Conservation (phyloP, 768 basidiomycete genomes). For the Termitomyces sp. region DNA sequence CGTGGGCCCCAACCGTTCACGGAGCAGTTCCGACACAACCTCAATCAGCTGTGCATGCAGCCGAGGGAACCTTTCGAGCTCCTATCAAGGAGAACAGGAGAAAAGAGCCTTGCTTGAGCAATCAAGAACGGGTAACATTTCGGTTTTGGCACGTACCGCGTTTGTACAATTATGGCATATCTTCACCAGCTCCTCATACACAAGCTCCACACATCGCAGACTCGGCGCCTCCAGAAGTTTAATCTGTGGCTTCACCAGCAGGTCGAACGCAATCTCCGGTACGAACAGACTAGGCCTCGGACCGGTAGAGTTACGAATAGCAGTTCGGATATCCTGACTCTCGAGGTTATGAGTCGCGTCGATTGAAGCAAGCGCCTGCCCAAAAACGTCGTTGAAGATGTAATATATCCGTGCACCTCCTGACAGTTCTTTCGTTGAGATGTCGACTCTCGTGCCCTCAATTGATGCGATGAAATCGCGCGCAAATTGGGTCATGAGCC, state of each 20-base stretch:
- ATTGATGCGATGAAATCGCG: slow-evolving; percentile 96
- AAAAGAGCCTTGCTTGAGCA: neutral
- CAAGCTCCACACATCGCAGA: slow-evolving; percentile 92
- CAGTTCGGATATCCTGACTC: slow-evolving; percentile 93
- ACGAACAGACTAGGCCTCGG: slow-evolving; percentile 95
- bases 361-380: slow-evolving; percentile 82
- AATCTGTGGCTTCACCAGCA: slow-evolving; percentile 97
- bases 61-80: slow-evolving; percentile 91
- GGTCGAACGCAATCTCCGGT: slow-evolving; percentile 93
- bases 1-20: slow-evolving; percentile 93
- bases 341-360: slow-evolving; percentile 90
- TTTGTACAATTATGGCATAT: slow-evolving; percentile 99
- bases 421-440: slow-evolving; percentile 96
- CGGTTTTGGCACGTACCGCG: slow-evolving; percentile 42
- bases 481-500: slow-evolving; percentile 98
- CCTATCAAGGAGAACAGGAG: slow-evolving; percentile 39
- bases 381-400: slow-evolving; percentile 99
- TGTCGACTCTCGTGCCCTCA: slow-evolving; percentile 92
- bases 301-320: slow-evolving; percentile 97
- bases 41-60: slow-evolving; percentile 93
- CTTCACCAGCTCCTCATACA: slow-evolving; percentile 98
- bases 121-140: neutral
- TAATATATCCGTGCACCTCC: slow-evolving; percentile 99
- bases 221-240: slow-evolving; percentile 93
- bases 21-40: slow-evolving; percentile 91